Base-by-base conservation (phyloP, 2,329 filamentous ascomycete genomes). In the Periconia sp. region DNA sequence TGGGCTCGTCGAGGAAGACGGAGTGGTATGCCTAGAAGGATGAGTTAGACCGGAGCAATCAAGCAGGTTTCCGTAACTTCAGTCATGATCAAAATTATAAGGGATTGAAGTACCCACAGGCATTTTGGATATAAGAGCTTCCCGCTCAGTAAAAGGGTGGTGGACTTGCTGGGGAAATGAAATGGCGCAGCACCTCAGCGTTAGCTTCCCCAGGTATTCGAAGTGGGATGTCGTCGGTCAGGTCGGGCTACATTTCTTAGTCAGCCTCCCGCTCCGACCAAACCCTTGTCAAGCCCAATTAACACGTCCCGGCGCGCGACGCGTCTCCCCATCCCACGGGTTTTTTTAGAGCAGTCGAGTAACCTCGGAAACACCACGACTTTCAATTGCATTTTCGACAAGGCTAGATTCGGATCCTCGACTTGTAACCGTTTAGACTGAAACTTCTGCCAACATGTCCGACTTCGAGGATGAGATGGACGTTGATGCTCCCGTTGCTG, bases 1-100 rank as follows among this genome's bases (percentile, higher is more conserved):
- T 84, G 60, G 88, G 81, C 84, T 91, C 84, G 85, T 93, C 79
- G 75, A 87, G 85, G 86, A 97, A 97, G 83, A 96, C 90, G 75
- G 91, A 96, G 83, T 97, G 95, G 84, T 97, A 97, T 78, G 93
- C 93, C 91, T 96, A 50, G n/a, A 52, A 48, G 15, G 33, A 27
- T 50, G 47, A 30, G 49, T 69, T 44, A 67, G 63, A 20, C 14
- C 7, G 40, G 20, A 30, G 40, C 45, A 37, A 20, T 47, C 19
- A 15, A 9, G 20, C 42, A 27, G 42, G 3, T 23, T 18, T 43
- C 5, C 17, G 18, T 10, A 46, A 27, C 31, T n/a, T 33, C n/a
- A 13, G 27, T 11, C 14, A n/a, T 27, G 30, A 43, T 40, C 15
- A 19, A 15, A n/a, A 31, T 9, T 18, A 18, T 11, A 31, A 17